Evolutionary conservation across 1,284 basidiomycete species (phyloP).

Genomic region (Trichosporon inkin): DNA sequence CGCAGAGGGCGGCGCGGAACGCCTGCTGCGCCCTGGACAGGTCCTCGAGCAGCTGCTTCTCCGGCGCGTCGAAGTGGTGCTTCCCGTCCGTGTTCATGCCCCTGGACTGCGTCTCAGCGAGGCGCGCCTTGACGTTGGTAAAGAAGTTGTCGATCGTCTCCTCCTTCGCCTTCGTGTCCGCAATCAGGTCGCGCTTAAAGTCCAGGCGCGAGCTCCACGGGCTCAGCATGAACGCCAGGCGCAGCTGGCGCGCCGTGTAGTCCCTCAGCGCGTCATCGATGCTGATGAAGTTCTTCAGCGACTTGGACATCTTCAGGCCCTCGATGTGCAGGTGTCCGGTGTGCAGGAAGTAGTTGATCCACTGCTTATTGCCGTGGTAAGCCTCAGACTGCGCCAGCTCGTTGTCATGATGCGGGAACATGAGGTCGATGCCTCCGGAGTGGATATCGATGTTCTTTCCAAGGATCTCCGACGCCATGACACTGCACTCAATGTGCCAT

Average conservation of each 20-base stretch:
- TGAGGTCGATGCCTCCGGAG: slow-evolving; percentile 92
- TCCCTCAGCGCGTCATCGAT: slow-evolving; percentile 86
- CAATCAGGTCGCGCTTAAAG: slow-evolving; percentile 80
- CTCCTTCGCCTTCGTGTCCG: slow-evolving; percentile 85
- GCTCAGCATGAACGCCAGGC: slow-evolving; percentile 90
- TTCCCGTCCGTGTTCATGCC: slow-evolving; percentile 46
- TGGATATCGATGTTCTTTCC: slow-evolving; percentile 96
- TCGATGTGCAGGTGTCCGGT: slow-evolving; percentile 98
- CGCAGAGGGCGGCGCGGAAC: slow-evolving; percentile 88
- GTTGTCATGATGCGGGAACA: slow-evolving; percentile 99
- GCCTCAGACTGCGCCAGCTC: slow-evolving; percentile 98
- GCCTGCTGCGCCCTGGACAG: slow-evolving; percentile 69
- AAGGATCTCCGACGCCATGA: slow-evolving; percentile 92
- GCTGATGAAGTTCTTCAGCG: slow-evolving; percentile 98
- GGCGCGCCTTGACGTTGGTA: slow-evolving; percentile 73
- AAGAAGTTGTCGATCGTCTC: slow-evolving; percentile 94
- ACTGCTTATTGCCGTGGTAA: slow-evolving; percentile 84
- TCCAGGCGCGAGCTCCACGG: slow-evolving; percentile 91
- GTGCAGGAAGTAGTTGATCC: slow-evolving; percentile 99
- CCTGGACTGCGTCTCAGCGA: slow-evolving; percentile 49
- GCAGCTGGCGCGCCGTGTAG: slow-evolving; percentile 82
- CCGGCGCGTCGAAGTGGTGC: slow-evolving; percentile 57
- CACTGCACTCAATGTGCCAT: slow-evolving; percentile 99
- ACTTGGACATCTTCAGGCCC: slow-evolving; percentile 99
- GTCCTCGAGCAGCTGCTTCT: slow-evolving; percentile 61